Evolutionary conservation across 257 asterid species (phyloP).

Genomic region (Asclepias syriaca): DNA sequence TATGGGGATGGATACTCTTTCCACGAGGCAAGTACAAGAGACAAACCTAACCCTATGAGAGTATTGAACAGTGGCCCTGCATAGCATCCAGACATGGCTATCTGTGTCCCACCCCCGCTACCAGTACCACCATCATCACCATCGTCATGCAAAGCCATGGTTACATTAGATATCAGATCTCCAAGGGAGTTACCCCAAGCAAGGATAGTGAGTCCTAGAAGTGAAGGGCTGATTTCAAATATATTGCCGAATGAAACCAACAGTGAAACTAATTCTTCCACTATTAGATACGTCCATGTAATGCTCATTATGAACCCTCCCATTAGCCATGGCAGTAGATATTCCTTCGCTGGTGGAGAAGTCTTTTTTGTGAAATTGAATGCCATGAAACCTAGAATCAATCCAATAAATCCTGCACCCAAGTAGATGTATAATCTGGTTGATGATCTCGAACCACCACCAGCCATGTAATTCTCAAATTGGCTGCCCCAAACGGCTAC

Average conservation of each 20-base stretch:
- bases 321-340: constrained; percentile 49
- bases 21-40: constrained; percentile 58
- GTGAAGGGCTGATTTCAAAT: constrained; percentile 58
- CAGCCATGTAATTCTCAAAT: not conserved
- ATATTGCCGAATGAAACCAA: constrained; percentile 54
- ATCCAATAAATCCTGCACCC: constrained; percentile 28
- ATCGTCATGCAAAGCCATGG: constrained; percentile 64
- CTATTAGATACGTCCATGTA: constrained; percentile 64
- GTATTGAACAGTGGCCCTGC: constrained; percentile 82
- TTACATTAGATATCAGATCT: constrained; percentile 60
- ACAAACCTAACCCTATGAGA: constrained; percentile 66
- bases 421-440: constrained; percentile 13
- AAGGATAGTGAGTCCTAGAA: constrained; percentile 73
- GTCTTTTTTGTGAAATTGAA: constrained; percentile 32
- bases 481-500: constrained; percentile 34
- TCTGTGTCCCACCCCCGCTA: constrained; percentile 69
- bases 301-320: constrained; percentile 73
- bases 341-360: constrained; percentile 49
- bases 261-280: constrained; percentile 57
- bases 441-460: not conserved
- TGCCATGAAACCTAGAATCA: constrained; percentile 36
- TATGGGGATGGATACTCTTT: constrained; percentile 45
- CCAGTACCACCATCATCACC: constrained; percentile 18
- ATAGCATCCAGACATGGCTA: constrained; percentile 76
- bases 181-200: constrained; percentile 91